Conservation (phyloP, 805 yeast species). For the Ascoidea tarda region DNA sequence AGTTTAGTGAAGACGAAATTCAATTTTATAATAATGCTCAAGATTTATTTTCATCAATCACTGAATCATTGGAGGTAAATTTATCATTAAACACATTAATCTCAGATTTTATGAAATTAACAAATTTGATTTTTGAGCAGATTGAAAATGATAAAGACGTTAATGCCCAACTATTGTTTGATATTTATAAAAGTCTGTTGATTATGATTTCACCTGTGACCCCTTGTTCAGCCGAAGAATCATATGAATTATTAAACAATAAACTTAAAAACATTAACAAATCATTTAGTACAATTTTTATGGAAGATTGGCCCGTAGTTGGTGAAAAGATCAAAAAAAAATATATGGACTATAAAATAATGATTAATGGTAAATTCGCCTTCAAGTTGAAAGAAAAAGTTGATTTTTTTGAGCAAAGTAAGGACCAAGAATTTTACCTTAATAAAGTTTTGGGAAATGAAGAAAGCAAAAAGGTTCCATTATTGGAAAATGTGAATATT, state of each 20-base stretch:
- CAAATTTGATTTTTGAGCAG: conserved; percentile 31
- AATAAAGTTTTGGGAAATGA: background rate
- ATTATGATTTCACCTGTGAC: conserved; percentile 66
- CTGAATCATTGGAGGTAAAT: conserved; percentile 42
- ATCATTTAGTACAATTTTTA: conserved; percentile 36
- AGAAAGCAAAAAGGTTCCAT: background rate
- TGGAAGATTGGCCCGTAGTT: conserved; percentile 50
- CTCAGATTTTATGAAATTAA: conserved; percentile 80
- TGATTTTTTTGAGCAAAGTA: background rate
- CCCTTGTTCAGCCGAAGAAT: conserved; percentile 75
- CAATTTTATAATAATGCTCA: conserved; percentile 45
- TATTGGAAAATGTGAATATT: too few species aligned
- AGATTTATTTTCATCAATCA: conserved; percentile 30
- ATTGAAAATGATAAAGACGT: conserved; percentile 22
- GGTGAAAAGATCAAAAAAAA: conserved; percentile 24
- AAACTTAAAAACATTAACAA: conserved; percentile 11
- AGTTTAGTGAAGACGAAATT: conserved; percentile 30
- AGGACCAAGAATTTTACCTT: background rate
- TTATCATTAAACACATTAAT: conserved; percentile 71
- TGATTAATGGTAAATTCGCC: conserved; percentile 61
- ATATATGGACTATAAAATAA: conserved; percentile 34
- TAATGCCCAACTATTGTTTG: conserved; percentile 26
- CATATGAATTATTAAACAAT: conserved; percentile 38
- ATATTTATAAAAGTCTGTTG: conserved; percentile 38
- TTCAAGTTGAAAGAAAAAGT: conserved; percentile 23